Evolutionary conservation across 495 filamentous ascomycete genomes (phyloP), one percentile per base, ranked within the genome.

Genomic region (Immersiella caudata): DNA sequence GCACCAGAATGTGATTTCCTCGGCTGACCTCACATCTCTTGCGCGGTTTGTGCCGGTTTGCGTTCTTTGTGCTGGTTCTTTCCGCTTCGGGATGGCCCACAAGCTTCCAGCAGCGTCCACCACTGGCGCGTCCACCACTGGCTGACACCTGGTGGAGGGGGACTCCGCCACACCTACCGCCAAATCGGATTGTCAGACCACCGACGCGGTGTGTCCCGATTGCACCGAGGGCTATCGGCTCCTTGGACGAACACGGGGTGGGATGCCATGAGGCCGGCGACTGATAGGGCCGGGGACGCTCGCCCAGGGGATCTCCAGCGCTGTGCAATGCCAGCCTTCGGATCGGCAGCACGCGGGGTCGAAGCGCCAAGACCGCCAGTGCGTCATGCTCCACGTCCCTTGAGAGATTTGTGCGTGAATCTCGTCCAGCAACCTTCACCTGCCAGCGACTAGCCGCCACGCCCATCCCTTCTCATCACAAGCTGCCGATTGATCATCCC

Each of bases 11-110:
- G 65, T 65, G 40, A 33, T 63, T 26, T 50, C 66, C 29, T 33
- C 29, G 29, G 29, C 29, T 33, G 29, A 33, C 29, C 29, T 33
- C 29, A 33, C 29, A 33, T 68, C 64, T 49, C 25, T 33, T 79
- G 77, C 75, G 74, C 61, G 64, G 68, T 75, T 78, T 79, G 77
- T 77, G 77, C 77, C 64, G 76, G 70, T 70, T 74, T 71, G 69
- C 69, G 66, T 65, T 55, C 25, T 66, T 71, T 65, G 66, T 71
- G 65, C 66, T 26, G 56, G 60, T 56, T 66, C 50, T 52, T 56
- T 14, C 50, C 60, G 6, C 29, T n/a, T 49, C 60, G 22, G 18
- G 60, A 21, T 6, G 20, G 21, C 62, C 26, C n/a, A 65, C 22
- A 55, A 25, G 62, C 14, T 65, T 36, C 50, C 26, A 55, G 62